Conservation (phyloP, 495 filamentous ascomycete genomes). For the Tuber magnatum region DNA sequence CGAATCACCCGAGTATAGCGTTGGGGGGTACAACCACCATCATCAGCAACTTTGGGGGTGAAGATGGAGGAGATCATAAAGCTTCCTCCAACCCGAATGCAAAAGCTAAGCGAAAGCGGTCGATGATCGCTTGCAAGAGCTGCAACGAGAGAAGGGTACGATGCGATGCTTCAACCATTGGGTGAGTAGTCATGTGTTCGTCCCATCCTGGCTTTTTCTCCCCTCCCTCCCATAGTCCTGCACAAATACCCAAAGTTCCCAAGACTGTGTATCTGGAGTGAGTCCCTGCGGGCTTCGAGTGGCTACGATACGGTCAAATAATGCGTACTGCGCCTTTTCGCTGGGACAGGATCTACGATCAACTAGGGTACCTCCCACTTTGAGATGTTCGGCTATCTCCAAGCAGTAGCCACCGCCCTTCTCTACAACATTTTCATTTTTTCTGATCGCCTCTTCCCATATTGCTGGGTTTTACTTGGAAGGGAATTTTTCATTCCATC, state of each 20-base stretch:
- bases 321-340: neutral
- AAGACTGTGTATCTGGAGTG: neutral
- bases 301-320: neutral
- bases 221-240: neutral
- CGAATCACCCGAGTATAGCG: neutral
- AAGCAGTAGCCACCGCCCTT: neutral
- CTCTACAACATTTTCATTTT: neutral
- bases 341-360: neutral
- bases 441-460: too few species aligned
- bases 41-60: constrained; percentile 1
- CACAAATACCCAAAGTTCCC: neutral
- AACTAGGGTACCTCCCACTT: neutral
- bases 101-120: constrained; percentile 25
- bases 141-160: constrained; percentile 27
- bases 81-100: neutral
- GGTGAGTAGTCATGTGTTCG: constrained; percentile 7
- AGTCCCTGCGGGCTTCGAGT: neutral
- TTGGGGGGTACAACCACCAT: neutral
- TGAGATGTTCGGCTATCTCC: neutral
- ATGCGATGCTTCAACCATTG: constrained; percentile 24
- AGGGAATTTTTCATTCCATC: neutral
- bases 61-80: constrained; percentile 6
- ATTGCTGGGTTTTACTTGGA: too few species aligned
- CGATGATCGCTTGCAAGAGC: constrained; percentile 31
- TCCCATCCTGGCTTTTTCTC: neutral